Evolutionary conservation across 306 rosid genomes (phyloP), one percentile per base, ranked within the genome.

Genomic region (Citrullus colocynthis): DNA sequence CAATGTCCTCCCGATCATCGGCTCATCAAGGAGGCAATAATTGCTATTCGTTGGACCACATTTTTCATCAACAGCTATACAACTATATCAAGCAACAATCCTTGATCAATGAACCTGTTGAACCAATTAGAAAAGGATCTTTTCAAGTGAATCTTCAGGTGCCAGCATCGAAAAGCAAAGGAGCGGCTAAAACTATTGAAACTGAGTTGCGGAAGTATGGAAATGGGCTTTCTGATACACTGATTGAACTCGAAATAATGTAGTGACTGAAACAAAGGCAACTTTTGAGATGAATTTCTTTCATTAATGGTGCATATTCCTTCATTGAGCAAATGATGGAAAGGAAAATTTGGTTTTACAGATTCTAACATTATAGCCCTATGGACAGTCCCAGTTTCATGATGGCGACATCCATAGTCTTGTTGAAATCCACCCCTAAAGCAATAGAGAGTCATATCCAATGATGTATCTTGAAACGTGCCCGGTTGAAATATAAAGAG

Each of bases 51-150:
- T 64, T 86, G 82, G 97, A 90, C 79, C 97, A 95, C 74, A 87
- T 87, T 37, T 92, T 95, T 83, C 98, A 95, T 82, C 96, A 88
- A 84, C 82, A 88, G 84, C 96, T 95, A 78, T 92, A 92, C 85
- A 79, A 83, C 80, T 85, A 89, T 88, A 84, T 85, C 81, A 89
- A 85, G 78, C 88, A 90, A 85, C 97, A 86, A 82, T 82, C 93
- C 76, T 79, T 86, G 80, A 78, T 37, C 15, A 52, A 65, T 32
- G 88, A 84, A 82, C 52, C 84, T 39, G 85, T 65, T 73, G 78
- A 10, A 45, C 96, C 88, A 52, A 85, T 85, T 83, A 94, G 87
- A 69, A 91, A 89, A 69, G 96, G 98, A 80, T 95, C 98, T 11
- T 90, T 89, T 80, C 97, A 92, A 65, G 97, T 90, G 64, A 85